A percentile compares a stretch with the other conserved stretches of the same genome.
phyloP scores from a whole-genome alignment of 257 asterid species.

The Knoxia roxburghii region DNA sequence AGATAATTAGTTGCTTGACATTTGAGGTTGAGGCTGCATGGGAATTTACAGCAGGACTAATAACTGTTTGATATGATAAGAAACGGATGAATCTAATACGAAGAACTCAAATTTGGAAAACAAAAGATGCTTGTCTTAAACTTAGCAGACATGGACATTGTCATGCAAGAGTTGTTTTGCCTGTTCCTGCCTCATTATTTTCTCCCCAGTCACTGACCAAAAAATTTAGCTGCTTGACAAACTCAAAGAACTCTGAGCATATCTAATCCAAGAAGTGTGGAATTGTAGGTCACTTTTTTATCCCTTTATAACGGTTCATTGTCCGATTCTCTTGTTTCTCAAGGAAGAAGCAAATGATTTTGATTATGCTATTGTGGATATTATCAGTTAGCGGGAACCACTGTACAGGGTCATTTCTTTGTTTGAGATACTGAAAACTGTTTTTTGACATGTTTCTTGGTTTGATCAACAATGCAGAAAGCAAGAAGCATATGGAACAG shows the following conservation, averaged over 20 bases:
- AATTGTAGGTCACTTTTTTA: neutral
- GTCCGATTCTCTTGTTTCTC: neutral
- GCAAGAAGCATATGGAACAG: constrained; percentile 38
- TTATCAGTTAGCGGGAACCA: neutral
- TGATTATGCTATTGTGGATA: neutral
- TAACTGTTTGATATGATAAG: neutral
- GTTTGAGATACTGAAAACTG: neutral
- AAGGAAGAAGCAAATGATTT: neutral
- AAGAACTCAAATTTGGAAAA: neutral
- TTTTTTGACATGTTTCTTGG: neutral
- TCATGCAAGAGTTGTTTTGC: neutral
- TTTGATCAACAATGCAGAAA: constrained; percentile 25
- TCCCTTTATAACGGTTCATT: neutral
- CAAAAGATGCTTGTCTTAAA: neutral
- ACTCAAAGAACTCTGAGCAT: neutral
- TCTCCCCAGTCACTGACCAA: no score
- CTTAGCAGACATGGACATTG: neutral
- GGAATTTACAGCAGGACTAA: neutral
- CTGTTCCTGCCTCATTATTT: neutral
- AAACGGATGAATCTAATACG: neutral
- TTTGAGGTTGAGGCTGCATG: neutral
- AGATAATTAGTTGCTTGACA: neutral
- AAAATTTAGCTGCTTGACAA: no score
- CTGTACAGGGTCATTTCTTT: neutral
- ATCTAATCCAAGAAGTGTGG: neutral